phyloP scores from a whole-genome alignment of 73 alveolate species.

The Paramecium biaurelia region DNA sequence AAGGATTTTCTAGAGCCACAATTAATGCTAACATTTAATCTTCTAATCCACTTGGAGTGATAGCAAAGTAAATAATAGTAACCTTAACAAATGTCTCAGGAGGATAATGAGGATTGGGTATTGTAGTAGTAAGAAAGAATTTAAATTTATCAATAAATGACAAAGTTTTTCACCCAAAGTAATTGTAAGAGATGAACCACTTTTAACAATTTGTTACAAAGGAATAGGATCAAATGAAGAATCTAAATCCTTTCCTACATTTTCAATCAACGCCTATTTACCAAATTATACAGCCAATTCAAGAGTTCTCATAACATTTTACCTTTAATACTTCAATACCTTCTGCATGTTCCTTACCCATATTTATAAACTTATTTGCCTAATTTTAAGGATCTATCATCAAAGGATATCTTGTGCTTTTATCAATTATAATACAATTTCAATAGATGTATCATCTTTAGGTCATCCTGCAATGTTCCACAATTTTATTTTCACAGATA shows the following conservation, averaged over 20 bases:
- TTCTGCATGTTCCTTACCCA: conserved; percentile 68
- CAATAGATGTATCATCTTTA: conserved; percentile 95
- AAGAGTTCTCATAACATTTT: conserved; percentile 83
- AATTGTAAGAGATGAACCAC: conserved; percentile 84
- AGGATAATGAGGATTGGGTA: conserved; percentile 99
- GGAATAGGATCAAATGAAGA: conserved; percentile 99
- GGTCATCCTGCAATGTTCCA: conserved; percentile 98
- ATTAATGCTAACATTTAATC: conserved; percentile 93
- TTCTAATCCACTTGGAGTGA: conserved; percentile 99
- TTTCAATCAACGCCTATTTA: conserved; percentile 98
- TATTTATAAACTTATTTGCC: conserved; percentile 68
- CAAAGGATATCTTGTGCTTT: conserved; percentile 98
- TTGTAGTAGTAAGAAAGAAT: conserved; percentile 96
- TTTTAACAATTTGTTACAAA: conserved; percentile 85
- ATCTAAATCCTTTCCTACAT: conserved; percentile 99
- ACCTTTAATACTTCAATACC: conserved; percentile 66
- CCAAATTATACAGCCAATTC: conserved; percentile 98
- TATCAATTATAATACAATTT: conserved; percentile 95
- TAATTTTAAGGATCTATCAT: conserved; percentile 99
- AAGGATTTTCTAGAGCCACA: conserved; percentile 93
- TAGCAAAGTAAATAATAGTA: conserved; percentile 99
- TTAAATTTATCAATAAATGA: conserved; percentile 82
- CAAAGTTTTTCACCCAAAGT: conserved; percentile 84
- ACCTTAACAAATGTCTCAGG: conserved; percentile 99
- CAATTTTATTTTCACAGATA: conserved; percentile 94